These are phyloP conservation scores for Cerioporus squamosus DNA, from an alignment of 1,284 basidiomycete species.

Conservation along the genomic window DNA sequence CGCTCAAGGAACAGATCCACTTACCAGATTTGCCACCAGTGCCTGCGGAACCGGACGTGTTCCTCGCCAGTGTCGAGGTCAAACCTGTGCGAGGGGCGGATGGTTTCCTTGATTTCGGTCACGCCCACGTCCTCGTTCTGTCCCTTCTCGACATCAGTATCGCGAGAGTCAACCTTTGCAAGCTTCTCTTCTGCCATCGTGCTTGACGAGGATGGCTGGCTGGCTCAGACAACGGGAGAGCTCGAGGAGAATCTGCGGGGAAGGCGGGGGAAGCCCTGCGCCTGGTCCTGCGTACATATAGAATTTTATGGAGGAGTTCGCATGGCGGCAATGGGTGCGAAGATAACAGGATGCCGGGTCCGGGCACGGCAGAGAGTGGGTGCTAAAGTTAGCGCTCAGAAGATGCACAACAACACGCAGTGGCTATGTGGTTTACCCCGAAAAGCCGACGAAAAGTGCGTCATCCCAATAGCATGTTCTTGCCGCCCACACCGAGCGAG, in stretches of 20 bases:
- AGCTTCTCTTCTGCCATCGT: slow-evolving; percentile 15
- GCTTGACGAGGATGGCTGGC: not conserved
- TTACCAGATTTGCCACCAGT: slow-evolving; percentile 55
- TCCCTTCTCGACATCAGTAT: slow-evolving; percentile 19
- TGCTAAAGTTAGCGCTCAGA: not conserved
- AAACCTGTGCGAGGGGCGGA: slow-evolving; percentile 29
- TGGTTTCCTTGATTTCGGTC: not conserved
- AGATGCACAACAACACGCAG: not conserved
- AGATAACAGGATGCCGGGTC: not conserved
- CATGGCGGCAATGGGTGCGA: not conserved
- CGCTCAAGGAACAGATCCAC: not conserved
- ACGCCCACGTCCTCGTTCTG: slow-evolving; percentile 2
- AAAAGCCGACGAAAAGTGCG: no score
- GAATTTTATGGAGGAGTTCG: not conserved
- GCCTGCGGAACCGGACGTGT: slow-evolving; percentile 44
- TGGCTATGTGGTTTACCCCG: no score
- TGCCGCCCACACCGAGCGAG: no score
- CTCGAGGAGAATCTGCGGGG: no score
- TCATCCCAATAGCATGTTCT: no score
- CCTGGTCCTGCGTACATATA: not conserved
- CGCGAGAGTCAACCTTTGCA: slow-evolving; percentile 15
- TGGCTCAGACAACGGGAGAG: no score
- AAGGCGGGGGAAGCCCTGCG: no score
- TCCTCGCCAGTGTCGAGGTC: slow-evolving; percentile 55
- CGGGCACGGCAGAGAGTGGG: not conserved